Percentiles rank a stretch among this genome's conserved stretches.
Conservation (phyloP, 768 basidiomycete genomes). For the Kwoniella dejecticola region DNA sequence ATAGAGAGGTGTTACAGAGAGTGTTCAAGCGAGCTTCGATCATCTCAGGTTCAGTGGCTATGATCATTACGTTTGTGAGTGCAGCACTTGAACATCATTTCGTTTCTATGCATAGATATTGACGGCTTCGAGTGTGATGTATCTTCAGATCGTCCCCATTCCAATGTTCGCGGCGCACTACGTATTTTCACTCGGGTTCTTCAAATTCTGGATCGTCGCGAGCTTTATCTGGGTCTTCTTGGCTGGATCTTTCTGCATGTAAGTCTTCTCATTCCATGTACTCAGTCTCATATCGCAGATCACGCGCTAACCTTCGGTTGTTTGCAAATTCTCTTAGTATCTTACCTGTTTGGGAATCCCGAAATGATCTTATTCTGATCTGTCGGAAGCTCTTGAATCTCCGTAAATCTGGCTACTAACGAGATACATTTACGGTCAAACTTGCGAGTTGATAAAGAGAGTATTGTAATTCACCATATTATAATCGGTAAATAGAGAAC, state of each 20-base stretch:
- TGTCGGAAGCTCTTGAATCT: not conserved
- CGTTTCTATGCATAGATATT: not conserved
- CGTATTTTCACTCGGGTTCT: conserved; percentile 30
- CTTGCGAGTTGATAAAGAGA: too few species aligned
- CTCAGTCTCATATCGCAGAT: too few species aligned
- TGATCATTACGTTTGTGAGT: conserved; percentile 29
- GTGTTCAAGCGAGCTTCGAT: conserved; percentile 28
- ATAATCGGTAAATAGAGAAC: too few species aligned
- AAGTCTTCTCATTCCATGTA: conserved; percentile 9
- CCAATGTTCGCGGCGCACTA: conserved; percentile 33
- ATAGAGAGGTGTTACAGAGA: conserved; percentile 20
- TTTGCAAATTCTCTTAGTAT: not conserved
- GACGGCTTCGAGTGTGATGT: too few species aligned
- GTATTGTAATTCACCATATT: too few species aligned
- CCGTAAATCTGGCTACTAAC: not conserved
- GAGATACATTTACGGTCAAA: not conserved
- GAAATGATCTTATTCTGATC: conserved; percentile 13
- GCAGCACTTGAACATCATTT: too few species aligned
- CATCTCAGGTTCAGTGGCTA: conserved; percentile 21
- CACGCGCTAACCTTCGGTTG: too few species aligned
- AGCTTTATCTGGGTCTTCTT: conserved; percentile 29
- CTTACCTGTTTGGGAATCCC: conserved; percentile 28
- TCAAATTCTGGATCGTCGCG: conserved; percentile 27
- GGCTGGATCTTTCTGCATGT: conserved; percentile 35
- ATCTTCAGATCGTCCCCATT: conserved; percentile 27